Evolutionary conservation across 768 basidiomycete species (phyloP).

Genomic region (Lentinula raphanica): DNA sequence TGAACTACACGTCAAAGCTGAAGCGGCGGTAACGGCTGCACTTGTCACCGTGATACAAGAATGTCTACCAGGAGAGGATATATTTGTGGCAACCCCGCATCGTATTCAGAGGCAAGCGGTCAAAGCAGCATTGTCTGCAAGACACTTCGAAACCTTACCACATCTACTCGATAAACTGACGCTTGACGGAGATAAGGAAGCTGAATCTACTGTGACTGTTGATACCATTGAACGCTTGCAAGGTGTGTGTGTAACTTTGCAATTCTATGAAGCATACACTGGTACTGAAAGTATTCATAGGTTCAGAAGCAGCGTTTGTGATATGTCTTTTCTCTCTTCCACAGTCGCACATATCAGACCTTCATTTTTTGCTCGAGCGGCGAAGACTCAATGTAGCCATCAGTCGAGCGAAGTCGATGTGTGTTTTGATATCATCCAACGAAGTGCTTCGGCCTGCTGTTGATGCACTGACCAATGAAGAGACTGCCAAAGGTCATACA

Average conservation of each 20-base stretch:
- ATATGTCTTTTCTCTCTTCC: conserved; percentile 48
- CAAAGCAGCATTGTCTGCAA: conserved; percentile 28
- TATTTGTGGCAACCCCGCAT: conserved; percentile 50
- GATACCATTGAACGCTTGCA: conserved; percentile 49
- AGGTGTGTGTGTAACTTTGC: conserved; percentile 34
- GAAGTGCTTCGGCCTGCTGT: conserved; percentile 41
- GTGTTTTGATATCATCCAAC: conserved; percentile 40
- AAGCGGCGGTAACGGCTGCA: conserved; percentile 42
- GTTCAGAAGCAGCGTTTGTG: conserved; percentile 49
- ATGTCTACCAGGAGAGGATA: conserved; percentile 36
- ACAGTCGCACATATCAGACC: conserved; percentile 28
- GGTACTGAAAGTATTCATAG: conserved; percentile 18
- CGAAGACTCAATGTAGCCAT: conserved; percentile 49
- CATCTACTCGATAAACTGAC: not conserved
- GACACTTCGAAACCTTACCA: not conserved
- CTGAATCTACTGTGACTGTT: conserved; percentile 29
- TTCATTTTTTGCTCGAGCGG: conserved; percentile 42
- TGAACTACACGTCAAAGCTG: conserved; percentile 41
- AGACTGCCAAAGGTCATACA: conserved; percentile 40
- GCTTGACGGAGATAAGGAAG: not conserved
- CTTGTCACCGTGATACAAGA: conserved; percentile 32
- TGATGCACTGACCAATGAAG: conserved; percentile 37
- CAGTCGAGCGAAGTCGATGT: conserved; percentile 46
- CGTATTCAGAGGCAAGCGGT: conserved; percentile 49
- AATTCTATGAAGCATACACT: not conserved